These are phyloP conservation scores for Nothophaeocryptopus gaeumannii DNA, from an alignment of 2,329 filamentous ascomycete genomes.

Conservation along the genomic window DNA sequence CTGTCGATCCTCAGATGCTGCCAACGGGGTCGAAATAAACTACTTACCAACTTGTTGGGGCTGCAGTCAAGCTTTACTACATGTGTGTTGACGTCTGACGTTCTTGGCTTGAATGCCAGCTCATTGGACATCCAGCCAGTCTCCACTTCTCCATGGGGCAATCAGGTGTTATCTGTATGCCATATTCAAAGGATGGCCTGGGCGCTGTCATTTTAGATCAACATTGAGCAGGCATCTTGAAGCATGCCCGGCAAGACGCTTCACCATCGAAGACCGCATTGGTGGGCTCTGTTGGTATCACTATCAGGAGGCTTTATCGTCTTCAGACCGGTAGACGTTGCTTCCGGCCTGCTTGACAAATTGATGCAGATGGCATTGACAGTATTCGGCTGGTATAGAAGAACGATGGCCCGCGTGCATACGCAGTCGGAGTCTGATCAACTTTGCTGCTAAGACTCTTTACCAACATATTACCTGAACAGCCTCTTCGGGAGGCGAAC, in stretches of 20 bases:
- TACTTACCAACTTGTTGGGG: neutral
- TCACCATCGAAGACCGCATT: neutral
- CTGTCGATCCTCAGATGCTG: neutral
- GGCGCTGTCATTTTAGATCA: neutral
- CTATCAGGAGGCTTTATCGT: neutral
- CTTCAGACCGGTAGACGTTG: neutral
- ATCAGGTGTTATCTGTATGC: neutral
- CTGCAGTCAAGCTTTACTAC: slow-evolving; percentile 1
- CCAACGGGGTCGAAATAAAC: neutral
- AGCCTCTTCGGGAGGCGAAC: neutral
- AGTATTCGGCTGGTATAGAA: too few relatives aligned
- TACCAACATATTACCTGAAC: neutral
- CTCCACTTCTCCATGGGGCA: neutral
- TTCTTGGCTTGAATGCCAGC: neutral
- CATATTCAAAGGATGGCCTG: neutral
- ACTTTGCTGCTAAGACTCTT: neutral
- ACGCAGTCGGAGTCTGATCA: too few relatives aligned
- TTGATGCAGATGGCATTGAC: neutral
- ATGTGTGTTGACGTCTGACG: slow-evolving; percentile 4
- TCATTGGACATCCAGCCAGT: neutral
- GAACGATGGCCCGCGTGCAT: too few relatives aligned
- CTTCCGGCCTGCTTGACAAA: neutral
- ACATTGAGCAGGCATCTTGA: neutral
- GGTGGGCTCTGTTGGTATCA: neutral
- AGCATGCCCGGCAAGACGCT: neutral